These are phyloP conservation scores for Zhuliangozyma blackwelliae DNA, from an alignment of 1,139 yeast species.

Conservation along the genomic window DNA sequence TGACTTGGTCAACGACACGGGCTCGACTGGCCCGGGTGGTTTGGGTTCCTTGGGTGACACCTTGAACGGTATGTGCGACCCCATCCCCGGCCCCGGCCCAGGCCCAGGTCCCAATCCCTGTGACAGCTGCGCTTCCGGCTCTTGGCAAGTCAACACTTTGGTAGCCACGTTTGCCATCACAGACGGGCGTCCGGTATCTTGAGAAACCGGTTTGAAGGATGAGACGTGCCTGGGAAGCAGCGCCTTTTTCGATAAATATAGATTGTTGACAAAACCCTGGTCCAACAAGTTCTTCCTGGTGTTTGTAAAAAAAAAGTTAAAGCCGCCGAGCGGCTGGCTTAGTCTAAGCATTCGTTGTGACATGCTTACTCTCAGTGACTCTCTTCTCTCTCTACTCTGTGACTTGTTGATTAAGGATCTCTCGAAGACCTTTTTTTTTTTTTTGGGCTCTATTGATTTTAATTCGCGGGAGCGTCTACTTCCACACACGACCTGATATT, in stretches of 20 bases:
- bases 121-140: constrained; percentile 25
- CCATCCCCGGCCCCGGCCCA: too few species aligned
- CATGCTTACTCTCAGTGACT: too few species aligned
- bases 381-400: too few species aligned
- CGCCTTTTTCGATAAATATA: constrained; percentile 14
- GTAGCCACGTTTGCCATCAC: constrained; percentile 27
- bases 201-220: not conserved
- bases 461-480: too few species aligned
- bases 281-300: constrained; percentile 28
- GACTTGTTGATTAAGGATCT: too few species aligned
- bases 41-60: constrained; percentile 38
- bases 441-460: too few species aligned
- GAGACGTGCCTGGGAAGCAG: constrained; percentile 2
- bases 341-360: too few species aligned
- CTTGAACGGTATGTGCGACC: constrained; percentile 48
- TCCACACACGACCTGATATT: too few species aligned
- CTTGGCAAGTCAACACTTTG: constrained; percentile 39
- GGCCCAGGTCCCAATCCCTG: constrained; percentile 11
- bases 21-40: constrained; percentile 7
- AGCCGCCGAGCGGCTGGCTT: constrained; percentile 19
- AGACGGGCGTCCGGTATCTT: not conserved
- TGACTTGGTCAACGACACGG: constrained; percentile 9
- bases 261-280: constrained; percentile 36
- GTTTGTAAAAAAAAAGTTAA: constrained; percentile 40
- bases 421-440: too few species aligned